Percentiles rank a stretch among this genome's conserved stretches.
phyloP scores from a whole-genome alignment of 2,329 filamentous ascomycete genomes.

The Rhynchosporium secalis region DNA sequence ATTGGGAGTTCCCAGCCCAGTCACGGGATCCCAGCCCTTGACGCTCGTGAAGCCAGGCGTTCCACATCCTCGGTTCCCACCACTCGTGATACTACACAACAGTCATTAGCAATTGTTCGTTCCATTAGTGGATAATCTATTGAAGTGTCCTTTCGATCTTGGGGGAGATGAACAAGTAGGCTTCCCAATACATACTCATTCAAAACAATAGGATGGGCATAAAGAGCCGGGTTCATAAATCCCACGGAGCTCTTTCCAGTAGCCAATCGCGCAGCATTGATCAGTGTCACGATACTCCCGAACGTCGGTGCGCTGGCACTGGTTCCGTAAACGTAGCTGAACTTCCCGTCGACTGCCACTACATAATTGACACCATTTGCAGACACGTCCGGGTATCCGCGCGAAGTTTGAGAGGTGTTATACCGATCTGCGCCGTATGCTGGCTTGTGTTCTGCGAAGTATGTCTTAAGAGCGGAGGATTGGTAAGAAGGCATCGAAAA shows the following conservation, averaged over 20 bases:
- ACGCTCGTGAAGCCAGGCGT: constrained; percentile 41
- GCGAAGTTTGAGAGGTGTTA: constrained; percentile 48
- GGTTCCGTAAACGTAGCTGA: constrained; percentile 50
- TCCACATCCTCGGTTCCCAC: constrained; percentile 33
- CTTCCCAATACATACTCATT: constrained; percentile 23
- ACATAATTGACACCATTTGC: constrained; percentile 47
- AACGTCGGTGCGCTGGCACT: constrained; percentile 46
- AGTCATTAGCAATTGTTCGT: too few species aligned
- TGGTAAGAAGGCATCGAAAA: constrained; percentile 50
- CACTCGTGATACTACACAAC: constrained; percentile 31
- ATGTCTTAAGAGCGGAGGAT: constrained; percentile 32
- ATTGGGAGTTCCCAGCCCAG: constrained; percentile 52
- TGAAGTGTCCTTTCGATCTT: too few species aligned
- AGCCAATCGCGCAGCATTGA: constrained; percentile 45
- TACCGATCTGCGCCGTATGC: constrained; percentile 44
- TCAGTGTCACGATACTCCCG: constrained; percentile 45
- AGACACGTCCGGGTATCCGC: constrained; percentile 37
- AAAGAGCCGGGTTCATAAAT: constrained; percentile 46
- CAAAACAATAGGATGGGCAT: constrained; percentile 32
- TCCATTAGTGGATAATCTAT: too few species aligned
- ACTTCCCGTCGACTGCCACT: constrained; percentile 46
- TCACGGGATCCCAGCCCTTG: constrained; percentile 40
- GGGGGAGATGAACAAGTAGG: too few species aligned
- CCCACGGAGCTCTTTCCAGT: constrained; percentile 44
- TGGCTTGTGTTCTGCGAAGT: constrained; percentile 31